Evolutionary conservation across 441 rosid genomes (phyloP), one percentile per base, ranked within the genome.

Genomic region (Jatropha podagrica): DNA sequence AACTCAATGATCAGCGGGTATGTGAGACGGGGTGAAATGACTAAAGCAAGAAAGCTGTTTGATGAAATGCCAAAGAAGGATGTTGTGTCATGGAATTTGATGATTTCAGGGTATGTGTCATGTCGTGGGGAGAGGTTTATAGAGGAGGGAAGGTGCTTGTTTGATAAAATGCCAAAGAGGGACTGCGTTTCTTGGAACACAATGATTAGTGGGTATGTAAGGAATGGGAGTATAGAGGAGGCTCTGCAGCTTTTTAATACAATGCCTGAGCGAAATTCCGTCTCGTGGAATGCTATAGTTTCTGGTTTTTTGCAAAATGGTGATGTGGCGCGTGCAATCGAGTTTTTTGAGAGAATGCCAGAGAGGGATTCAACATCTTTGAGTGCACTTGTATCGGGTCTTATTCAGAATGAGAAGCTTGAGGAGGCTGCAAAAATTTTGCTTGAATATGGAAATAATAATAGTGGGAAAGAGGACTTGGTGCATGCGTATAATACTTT

Each of bases 201-300:
- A 3, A 87, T 91, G 91, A 85, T 91, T 72, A 88, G 90, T 70
- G 94, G 92, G 64, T 88, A 86, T 37, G 88, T 87, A 0, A 91
- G 81, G 84, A 81, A 77, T 27, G 83, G 89, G 71, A 83, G 62
- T 79, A 82, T 86, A 75, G 78, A 70, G n/a, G 90, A 88, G 81
- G 92, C 90, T 2, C 14, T 82, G 68, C 40, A 54, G 78, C 78
- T 89, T 3, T 89, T 91, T 71, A 68, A 79, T 64, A 37, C 65
- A 7, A 89, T 89, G 92, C 89, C 91, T 41, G 70, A 32, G 76
- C 73, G 81, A 73, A 86, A 88, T 79, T 79, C 69, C 66, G 87
- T 88, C 4, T 81, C 95, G 0, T 90, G 91, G 89, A 90, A 82
- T 65, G 84, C 89, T 14, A 83, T 91, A 80, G 78, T 89, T 71